phyloP scores from a whole-genome alignment of 2,329 filamentous ascomycete genomes.

The Neopestalotiopsis sp. region DNA sequence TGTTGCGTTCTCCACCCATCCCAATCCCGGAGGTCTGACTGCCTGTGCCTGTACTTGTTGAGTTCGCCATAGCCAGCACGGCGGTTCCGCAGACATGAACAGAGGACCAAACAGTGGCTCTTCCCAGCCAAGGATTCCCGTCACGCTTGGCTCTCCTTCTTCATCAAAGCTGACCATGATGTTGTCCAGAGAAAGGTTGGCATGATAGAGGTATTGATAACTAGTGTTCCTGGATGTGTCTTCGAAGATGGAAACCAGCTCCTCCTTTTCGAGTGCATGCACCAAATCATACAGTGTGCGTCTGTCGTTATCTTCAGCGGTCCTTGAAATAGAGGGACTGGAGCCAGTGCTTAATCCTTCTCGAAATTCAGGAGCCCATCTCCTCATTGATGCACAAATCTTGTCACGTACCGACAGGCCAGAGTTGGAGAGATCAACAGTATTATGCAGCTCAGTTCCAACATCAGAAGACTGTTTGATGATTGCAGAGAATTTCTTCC shows the following conservation, averaged over 20 bases:
- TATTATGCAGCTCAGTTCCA: too few species aligned
- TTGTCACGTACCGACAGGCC: not conserved
- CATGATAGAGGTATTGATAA: not conserved
- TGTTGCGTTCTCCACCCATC: not conserved
- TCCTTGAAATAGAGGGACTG: too few species aligned
- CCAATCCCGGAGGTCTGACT: not conserved
- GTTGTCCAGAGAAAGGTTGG: not conserved
- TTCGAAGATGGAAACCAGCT: too few species aligned
- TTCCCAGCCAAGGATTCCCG: conserved; percentile 3
- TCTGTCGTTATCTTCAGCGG: too few species aligned
- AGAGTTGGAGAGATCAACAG: not conserved
- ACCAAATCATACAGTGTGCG: too few species aligned
- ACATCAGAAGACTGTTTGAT: too few species aligned
- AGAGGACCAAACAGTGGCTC: not conserved
- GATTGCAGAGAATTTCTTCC: too few species aligned
- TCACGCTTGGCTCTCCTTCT: not conserved
- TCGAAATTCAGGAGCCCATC: not conserved
- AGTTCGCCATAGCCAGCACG: not conserved
- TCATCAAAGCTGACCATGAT: not conserved
- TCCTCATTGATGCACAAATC: not conserved
- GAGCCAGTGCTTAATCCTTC: too few species aligned
- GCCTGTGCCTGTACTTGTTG: not conserved
- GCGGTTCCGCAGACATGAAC: conserved; percentile 3
- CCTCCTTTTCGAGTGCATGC: too few species aligned
- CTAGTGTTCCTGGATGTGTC: too few species aligned